Evolutionary conservation across 2,329 filamentous ascomycete species (phyloP).

Genomic region (Mycosphaerella sp.): DNA sequence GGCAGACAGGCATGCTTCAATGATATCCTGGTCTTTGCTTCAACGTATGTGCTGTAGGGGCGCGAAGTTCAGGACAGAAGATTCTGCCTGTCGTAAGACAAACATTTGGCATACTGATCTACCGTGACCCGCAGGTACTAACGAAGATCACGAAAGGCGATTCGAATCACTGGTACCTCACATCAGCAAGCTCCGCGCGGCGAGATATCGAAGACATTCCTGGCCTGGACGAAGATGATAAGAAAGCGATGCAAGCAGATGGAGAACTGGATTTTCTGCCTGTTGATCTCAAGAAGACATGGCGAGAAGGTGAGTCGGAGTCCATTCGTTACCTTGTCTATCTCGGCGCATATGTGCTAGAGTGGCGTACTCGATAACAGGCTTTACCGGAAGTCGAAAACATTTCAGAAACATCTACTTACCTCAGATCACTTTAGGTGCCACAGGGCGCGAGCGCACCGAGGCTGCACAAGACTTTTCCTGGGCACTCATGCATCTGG

Average conservation of each 20-base stretch:
- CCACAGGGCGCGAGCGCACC: slow-evolving; percentile 56
- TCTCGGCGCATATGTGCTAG: too few relatives aligned
- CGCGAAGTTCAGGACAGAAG: too few relatives aligned
- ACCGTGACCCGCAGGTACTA: slow-evolving; percentile 33
- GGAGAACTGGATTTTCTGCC: slow-evolving; percentile 51
- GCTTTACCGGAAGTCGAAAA: too few relatives aligned
- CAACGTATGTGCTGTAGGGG: too few relatives aligned
- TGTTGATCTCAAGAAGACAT: slow-evolving; percentile 56
- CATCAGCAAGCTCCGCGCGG: slow-evolving; percentile 52
- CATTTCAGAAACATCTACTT: too few relatives aligned
- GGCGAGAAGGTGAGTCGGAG: slow-evolving; percentile 42
- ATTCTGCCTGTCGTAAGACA: too few relatives aligned
- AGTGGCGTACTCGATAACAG: too few relatives aligned
- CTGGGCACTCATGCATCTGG: slow-evolving; percentile 54
- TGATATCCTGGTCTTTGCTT: too few relatives aligned
- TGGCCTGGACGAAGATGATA: slow-evolving; percentile 41
- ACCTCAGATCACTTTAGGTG: slow-evolving; percentile 29
- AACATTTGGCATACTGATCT: too few relatives aligned
- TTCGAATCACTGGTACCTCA: slow-evolving; percentile 49
- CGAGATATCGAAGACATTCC: slow-evolving; percentile 56
- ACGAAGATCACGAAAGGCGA: slow-evolving; percentile 46
- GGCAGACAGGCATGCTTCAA: too few relatives aligned
- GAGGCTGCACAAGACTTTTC: slow-evolving; percentile 57
- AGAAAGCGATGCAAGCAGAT: slow-evolving; percentile 32
- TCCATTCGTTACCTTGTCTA: too few relatives aligned